These are phyloP conservation scores for Micractinium sp. DNA, from an alignment of 139 green algal genomes.

Conservation along the genomic window DNA sequence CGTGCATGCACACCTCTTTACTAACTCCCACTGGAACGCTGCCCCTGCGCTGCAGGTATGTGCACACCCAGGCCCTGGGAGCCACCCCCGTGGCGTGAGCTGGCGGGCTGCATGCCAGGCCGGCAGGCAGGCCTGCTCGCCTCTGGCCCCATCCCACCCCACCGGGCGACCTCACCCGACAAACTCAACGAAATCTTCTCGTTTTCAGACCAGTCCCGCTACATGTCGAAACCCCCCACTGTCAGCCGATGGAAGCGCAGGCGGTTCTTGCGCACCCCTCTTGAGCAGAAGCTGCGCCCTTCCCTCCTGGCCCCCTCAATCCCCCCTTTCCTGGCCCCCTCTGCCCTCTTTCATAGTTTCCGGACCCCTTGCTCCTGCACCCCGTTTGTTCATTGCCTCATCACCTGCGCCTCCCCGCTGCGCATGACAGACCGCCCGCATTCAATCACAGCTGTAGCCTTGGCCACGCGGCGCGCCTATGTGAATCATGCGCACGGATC, in stretches of 20 bases:
- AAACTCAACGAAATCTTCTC: neutral
- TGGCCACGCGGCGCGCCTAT: neutral
- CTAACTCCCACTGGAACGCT: too few species aligned
- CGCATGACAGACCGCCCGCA: too few species aligned
- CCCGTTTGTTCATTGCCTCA: neutral
- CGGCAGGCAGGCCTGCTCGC: neutral
- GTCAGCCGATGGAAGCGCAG: too few species aligned
- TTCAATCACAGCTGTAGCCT: neutral
- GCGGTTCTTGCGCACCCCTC: too few species aligned
- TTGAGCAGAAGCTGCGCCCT: too few species aligned
- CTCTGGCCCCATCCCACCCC: neutral
- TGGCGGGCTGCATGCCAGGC: neutral
- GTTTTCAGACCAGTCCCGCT: too few species aligned
- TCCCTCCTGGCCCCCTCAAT: too few species aligned
- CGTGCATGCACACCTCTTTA: too few species aligned
- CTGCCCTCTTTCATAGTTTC: neutral
- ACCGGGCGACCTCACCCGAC: neutral
- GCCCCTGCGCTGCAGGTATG: neutral
- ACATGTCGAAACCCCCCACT: too few species aligned
- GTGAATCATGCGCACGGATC: neutral
- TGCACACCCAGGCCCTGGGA: conserved; percentile 6
- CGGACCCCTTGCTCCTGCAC: neutral
- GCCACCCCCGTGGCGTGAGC: neutral
- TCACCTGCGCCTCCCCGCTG: neutral
- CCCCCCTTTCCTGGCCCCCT: neutral